Evolutionary conservation across 2,329 filamentous ascomycete genomes (phyloP), one percentile per base, ranked within the genome.

Genomic region (Aspergillus sp.): DNA sequence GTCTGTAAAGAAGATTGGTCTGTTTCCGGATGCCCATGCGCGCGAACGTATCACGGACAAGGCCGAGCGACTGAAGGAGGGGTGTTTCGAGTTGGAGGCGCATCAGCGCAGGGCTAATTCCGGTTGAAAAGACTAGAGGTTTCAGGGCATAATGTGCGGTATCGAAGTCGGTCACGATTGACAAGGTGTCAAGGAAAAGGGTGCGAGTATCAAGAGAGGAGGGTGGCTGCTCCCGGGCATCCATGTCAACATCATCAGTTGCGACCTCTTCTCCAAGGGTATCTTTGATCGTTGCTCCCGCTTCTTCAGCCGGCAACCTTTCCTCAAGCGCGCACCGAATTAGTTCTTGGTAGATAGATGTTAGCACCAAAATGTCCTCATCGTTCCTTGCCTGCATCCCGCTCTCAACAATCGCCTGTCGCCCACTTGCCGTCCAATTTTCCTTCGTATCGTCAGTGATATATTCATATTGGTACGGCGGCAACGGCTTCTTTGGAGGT

Each of bases 1-100:
- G 95, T 59, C 93, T 89, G 73, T 99, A 99, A 0, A 99, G 83
- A 4, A 95, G 82, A 67, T 97, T 96, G 7, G 95, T 99, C 49
- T 93, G 90, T 69, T 96, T 92, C 55, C 93, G 88, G 63, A 96
- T 92, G 15, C 89, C 89, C 70, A 95, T 86, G 64, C 88, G 88
- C 57, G 84, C 81, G 73, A 98, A 99, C 6, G 88, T 93, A n/a
- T 89, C 86, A 50, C 92, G 86, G 49, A 96, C 90, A 44, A 99
- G 81, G 9, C 90, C 89, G 14, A 97, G 78, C 27, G 88, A 83
- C 67, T 90, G 85, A 11, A 98, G 79, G 8, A 96, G 77, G 17
- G 87, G 82, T 6, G 87, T 86, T 64, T 99, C 95, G n/a, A 99
- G 83, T 62, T 92, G 85, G 60, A 89, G 84, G 55, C 93, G 90